Base-by-base conservation (phyloP, 345 rosid species). In the Dovyalis caffra region DNA sequence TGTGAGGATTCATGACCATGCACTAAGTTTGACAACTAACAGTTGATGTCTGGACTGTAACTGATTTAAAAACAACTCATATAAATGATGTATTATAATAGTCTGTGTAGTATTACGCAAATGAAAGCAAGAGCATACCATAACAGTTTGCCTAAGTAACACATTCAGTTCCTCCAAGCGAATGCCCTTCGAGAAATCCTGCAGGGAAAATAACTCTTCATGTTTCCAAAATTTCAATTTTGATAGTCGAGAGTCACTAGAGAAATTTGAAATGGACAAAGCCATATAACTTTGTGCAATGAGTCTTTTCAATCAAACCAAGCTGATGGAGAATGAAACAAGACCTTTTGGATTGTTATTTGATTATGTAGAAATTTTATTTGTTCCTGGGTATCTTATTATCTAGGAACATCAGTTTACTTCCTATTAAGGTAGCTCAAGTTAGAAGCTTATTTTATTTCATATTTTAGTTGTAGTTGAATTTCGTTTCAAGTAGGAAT, bases 151-250 rank as follows among this genome's bases (percentile, higher is more conserved):
- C 82, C 78, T 88, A 68, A 95, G 95, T 76, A 95, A 83, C 73
- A 91, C 77, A 74, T 92, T 91, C 80, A 95, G 73, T 86, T 95
- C 99, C 85, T 90, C 92, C 89, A 95, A 89, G 76, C 99, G 99
- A 78, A 85, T 73, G 58, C 97, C 97, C 86, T 81, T 92, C 15
- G 97, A 92, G 78, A 90, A 92, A 82, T 95, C 97, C 99, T 95
- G 89, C 78, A 85, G 28, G 32, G 56, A 74, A 40, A 57, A 66
- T 72, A 14, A 69, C 73, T n/a, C n/a, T n/a, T 35, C 57, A 78
- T 32, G 49, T 66, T 66, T 60, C 49, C 45, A 77, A 49, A 67
- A 43, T 35, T 67, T 73, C 56, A 38, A 53, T 37, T 34, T 70
- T 60, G 56, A 74, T 51, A 53, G 58, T 18, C 28, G n/a, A n/a